Percentiles rank a stretch among this genome's conserved stretches.
These are phyloP conservation scores for Colletotrichum sp. DNA, from an alignment of 2,329 filamentous ascomycete genomes.

Conservation along the genomic window DNA sequence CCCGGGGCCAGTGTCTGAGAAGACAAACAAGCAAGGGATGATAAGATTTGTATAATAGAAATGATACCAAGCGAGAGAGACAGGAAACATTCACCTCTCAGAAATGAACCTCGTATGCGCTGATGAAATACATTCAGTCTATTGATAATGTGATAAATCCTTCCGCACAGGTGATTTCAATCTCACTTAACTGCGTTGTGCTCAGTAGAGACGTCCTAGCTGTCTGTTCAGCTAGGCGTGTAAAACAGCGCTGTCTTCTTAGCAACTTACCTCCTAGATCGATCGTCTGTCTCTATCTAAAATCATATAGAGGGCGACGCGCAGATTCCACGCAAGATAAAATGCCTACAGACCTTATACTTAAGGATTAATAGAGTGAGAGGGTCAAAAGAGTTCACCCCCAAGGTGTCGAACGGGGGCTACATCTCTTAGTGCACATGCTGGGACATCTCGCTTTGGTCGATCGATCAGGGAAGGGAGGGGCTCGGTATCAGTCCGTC, in stretches of 20 bases:
- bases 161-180: background rate
- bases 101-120: background rate
- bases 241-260: background rate
- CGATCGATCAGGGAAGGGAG: background rate
- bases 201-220: background rate
- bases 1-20: background rate
- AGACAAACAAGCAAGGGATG: background rate
- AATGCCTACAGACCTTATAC: background rate
- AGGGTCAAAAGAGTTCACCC: background rate
- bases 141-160: background rate
- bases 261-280: background rate
- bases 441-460: background rate
- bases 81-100: background rate
- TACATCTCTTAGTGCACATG: background rate
- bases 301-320: fast-evolving
- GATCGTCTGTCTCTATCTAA: background rate
- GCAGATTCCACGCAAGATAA: background rate
- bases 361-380: background rate
- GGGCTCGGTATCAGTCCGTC: background rate
- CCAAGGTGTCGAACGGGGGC: background rate
- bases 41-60: background rate
- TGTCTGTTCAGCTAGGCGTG: background rate
- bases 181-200: background rate
- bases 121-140: background rate
- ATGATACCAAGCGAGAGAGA: background rate